Evolutionary conservation across 441 rosid species (phyloP), one percentile per base, ranked within the genome.

Genomic region (Brassica balearica): DNA sequence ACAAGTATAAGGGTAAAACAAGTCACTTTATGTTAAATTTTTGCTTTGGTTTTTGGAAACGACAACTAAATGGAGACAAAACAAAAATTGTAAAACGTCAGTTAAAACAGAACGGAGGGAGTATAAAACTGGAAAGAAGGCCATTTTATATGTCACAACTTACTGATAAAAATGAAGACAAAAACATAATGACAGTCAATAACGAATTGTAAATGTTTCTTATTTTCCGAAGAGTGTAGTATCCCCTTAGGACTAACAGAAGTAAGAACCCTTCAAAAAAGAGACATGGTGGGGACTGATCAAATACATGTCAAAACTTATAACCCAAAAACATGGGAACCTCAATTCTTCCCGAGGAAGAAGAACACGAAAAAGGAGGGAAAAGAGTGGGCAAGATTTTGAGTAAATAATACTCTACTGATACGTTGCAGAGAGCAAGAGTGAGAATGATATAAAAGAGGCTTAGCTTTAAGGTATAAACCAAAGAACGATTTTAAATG

Each of bases 401-500:
- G 38, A 61, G 74, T 51, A 34, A 29, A 36, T 55, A 10, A 62
- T 55, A 2, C 58, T 51, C 58, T 51, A 51, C 6, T 14, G 9
- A 2, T 51, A 8, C 58, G 7, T 51, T 51, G 58, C 58, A 63
- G 69, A 41, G 48, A 38, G 43, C 43, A 9, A 69, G 19, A 48
- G 74, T 32, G 38, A 71, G 20, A 62, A 72, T 64, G 43, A 65
- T 66, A 41, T 10, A 11, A 41, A 41, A 38, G 4, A 41, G n/a
- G 48, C 48, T 41, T 41, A 20, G 62, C 68, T 59, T 72, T 20
- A 9, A 11, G 25, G 53, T 53, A 34, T 34, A 53, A 62, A 62
- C 10, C 66, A 62, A 64, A 5, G 8, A 29, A 15, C 4, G 60
- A 15, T 55, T 2, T 69, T 84, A 93, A 72, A 96, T 91, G 68